These are phyloP conservation scores for Cardamine chenopodiifolia DNA, from an alignment of 345 rosid species.

Conservation along the genomic window DNA sequence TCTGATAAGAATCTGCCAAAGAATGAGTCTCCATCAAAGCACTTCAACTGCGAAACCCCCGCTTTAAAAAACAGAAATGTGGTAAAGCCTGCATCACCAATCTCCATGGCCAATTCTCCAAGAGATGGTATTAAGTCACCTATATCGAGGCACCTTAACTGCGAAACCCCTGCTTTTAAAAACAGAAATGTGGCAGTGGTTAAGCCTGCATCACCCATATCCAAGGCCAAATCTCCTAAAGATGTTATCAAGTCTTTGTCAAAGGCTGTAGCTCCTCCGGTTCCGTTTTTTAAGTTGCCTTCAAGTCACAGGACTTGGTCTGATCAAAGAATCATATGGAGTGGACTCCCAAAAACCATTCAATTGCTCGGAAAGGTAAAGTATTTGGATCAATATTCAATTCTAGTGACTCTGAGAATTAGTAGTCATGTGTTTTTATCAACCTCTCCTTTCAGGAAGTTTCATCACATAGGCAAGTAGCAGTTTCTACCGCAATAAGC, in stretches of 20 bases:
- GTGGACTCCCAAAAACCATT: slow-evolving; percentile 44
- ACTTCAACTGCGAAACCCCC: slow-evolving; percentile 31
- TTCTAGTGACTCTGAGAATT: background rate
- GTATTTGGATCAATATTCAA: background rate
- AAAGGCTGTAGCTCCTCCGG: slow-evolving; percentile 35
- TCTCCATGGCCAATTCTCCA: slow-evolving; percentile 21
- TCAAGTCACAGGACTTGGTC: slow-evolving; percentile 42
- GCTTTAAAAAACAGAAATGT: slow-evolving; percentile 38
- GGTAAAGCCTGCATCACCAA: slow-evolving; percentile 26
- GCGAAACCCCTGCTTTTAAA: slow-evolving; percentile 35
- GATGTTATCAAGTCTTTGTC: slow-evolving; percentile 36
- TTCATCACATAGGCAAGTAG: slow-evolving; percentile 42
- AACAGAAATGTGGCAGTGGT: slow-evolving; percentile 20
- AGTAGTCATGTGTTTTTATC: slow-evolving; percentile 12
- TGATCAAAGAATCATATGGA: slow-evolving; percentile 44
- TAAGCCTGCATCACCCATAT: slow-evolving; percentile 27
- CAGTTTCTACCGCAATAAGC: slow-evolving; percentile 42
- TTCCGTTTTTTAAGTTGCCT: slow-evolving; percentile 40
- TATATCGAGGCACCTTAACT: slow-evolving; percentile 27
- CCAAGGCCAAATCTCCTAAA: slow-evolving; percentile 32
- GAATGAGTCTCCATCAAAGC: slow-evolving; percentile 34
- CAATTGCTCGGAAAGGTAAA: slow-evolving; percentile 49
- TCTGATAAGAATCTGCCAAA: slow-evolving; percentile 37
- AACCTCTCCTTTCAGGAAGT: slow-evolving; percentile 43
- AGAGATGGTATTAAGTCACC: slow-evolving; percentile 32